Base-by-base conservation (phyloP, 164 flowering plant species). In the Vitis labrusca region DNA sequence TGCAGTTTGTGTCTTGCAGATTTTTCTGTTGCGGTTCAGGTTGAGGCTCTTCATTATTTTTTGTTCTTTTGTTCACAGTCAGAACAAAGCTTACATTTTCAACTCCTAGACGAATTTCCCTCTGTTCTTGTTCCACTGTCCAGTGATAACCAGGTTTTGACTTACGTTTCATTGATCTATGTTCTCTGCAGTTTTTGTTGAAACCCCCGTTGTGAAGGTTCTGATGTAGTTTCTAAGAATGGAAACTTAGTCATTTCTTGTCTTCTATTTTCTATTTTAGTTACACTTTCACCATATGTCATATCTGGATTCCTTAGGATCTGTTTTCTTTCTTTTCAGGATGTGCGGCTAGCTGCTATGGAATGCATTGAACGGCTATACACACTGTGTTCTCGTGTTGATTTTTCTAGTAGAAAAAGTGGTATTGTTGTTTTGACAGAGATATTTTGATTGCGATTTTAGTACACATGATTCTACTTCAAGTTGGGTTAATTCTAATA, bases 101-200 rank as follows among this genome's bases (percentile, higher is more conserved):
- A 89, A 61, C 83, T 90, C 60, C 78, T 89, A 0, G 73, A 77
- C 2, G 85, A 78, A 61, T 85, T 91, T 71, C 93, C 97, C 63
- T 83, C 89, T n/a, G 58, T 91, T 76, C 84, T 94, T 69, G 86
- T 94, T 70, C 93, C 97, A 64, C 78, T 95, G 75, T 82, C 84
- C 47, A 80, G 87, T 85, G 86, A 84, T 57, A 71, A 82, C 63
- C 89, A 87, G 99, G 98, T 94, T 94, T 62, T 9, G 23, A 37
- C 44, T 37, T 37, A 6, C 44, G 0, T 50, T 53, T n/a, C 17
- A 10, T 30, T 49, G 50, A 6, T 51, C 58, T 17, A n/a, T 66
- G 12, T 29, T 27, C n/a, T 53, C 17, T 57, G 19, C 32, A 27
- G 32, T 29, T 23, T 9, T 23, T 59, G 44, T 37, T 37, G 44